A percentile compares a stretch with the other conserved stretches of the same genome.
These are phyloP conservation scores for Tricholoma sp. DNA, from an alignment of 768 basidiomycete species.

Conservation along the genomic window DNA sequence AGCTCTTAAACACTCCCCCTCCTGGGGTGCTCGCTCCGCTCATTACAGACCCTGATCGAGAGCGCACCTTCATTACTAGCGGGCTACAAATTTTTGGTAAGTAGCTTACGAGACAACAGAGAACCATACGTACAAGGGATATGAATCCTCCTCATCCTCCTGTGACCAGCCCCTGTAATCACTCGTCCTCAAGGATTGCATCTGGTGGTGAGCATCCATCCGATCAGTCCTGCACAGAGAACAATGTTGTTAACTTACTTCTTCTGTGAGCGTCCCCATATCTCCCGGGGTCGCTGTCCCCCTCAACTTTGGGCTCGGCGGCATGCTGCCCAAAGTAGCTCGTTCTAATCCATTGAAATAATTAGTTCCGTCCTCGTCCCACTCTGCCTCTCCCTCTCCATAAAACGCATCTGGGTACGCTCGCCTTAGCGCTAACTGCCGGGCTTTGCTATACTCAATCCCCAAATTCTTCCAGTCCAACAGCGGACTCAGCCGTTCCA, in stretches of 20 bases:
- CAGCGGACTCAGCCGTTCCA: slow-evolving; percentile 88
- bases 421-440: slow-evolving; percentile 84
- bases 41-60: slow-evolving; percentile 70
- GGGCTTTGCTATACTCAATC: slow-evolving; percentile 92
- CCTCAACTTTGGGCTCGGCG: slow-evolving; percentile 81
- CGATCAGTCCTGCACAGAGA: not conserved
- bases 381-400: slow-evolving; percentile 45
- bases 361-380: slow-evolving; percentile 29
- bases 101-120: slow-evolving; percentile 7
- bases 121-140: slow-evolving; percentile 67
- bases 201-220: slow-evolving; percentile 38
- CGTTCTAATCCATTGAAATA: slow-evolving; percentile 64
- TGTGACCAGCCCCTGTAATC: slow-evolving; percentile 68
- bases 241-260: slow-evolving; percentile 39
- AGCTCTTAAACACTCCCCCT: slow-evolving; percentile 68
- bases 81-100: slow-evolving; percentile 46
- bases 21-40: slow-evolving; percentile 79
- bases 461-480: slow-evolving; percentile 99
- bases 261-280: slow-evolving; percentile 84
- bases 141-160: slow-evolving; percentile 87
- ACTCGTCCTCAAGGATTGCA: slow-evolving; percentile 83
- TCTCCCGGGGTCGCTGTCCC: slow-evolving; percentile 93
- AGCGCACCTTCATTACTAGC: slow-evolving; percentile 85
- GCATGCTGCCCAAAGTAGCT: slow-evolving; percentile 69
- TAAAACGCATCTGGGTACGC: slow-evolving; percentile 96